Percentiles rank a stretch among this genome's conserved stretches.
Evolutionary conservation across 331 rosid species (phyloP).

Genomic region (Stylosanthes scabra): DNA sequence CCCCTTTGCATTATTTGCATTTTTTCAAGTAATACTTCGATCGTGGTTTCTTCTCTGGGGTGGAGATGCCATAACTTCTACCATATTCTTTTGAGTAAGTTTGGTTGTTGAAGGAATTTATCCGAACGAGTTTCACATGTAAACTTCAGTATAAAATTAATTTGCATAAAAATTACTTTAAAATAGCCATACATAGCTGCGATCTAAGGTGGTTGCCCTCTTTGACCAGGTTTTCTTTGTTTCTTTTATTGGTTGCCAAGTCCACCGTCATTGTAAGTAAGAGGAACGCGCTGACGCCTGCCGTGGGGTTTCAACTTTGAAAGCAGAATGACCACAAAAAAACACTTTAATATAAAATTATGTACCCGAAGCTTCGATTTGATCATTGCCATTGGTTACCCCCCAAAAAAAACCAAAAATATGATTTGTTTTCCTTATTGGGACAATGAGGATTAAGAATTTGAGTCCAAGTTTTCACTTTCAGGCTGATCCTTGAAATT

Average conservation of each 20-base stretch:
- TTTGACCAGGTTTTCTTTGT: neutral
- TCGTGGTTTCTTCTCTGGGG: neutral
- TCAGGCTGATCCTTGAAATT: slow-evolving; percentile 41
- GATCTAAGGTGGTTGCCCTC: too few relatives aligned
- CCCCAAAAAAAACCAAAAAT: neutral
- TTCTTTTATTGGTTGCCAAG: neutral
- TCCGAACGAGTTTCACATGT: too few relatives aligned
- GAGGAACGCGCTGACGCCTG: neutral
- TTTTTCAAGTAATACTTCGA: neutral
- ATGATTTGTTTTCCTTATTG: slow-evolving; percentile 3
- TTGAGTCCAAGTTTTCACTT: slow-evolving; percentile 39
- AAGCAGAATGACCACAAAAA: slow-evolving; percentile 8
- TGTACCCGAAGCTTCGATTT: slow-evolving; percentile 28
- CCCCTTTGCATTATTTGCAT: neutral
- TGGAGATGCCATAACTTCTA: neutral
- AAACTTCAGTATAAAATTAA: neutral
- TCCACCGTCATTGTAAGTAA: neutral
- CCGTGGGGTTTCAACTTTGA: neutral
- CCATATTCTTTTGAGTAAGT: too few relatives aligned
- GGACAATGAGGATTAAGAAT: slow-evolving; percentile 30
- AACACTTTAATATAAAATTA: slow-evolving; percentile 6
- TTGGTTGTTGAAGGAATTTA: too few relatives aligned
- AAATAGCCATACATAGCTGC: too few relatives aligned
- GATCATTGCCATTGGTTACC: slow-evolving; percentile 20
- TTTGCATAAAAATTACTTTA: neutral